Evolutionary conservation across 129 eudicot genomes (phyloP).

Genomic region (Logfia minima): DNA sequence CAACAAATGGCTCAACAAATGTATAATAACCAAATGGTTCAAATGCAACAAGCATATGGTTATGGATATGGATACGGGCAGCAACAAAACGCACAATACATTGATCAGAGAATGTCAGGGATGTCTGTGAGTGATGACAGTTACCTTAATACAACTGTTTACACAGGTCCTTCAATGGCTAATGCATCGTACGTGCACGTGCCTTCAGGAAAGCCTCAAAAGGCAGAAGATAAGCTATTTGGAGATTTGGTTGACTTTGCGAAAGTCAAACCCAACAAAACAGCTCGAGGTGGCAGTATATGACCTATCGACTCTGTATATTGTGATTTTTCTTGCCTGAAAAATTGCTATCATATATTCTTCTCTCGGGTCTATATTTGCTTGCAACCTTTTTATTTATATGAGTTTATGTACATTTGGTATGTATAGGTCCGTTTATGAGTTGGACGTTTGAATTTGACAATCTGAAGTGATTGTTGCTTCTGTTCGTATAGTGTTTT

Average conservation of each 20-base stretch:
- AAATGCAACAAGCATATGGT: constrained; percentile 47
- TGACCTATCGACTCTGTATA: constrained; percentile 38
- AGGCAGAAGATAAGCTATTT: constrained; percentile 78
- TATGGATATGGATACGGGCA: constrained; percentile 58
- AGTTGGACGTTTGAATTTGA: constrained; percentile 8
- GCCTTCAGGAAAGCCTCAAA: constrained; percentile 73
- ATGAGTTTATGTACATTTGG: constrained; percentile 10
- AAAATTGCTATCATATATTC: constrained; percentile 18
- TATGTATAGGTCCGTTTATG: constrained; percentile 18
- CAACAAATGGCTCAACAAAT: constrained; percentile 68
- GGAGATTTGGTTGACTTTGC: constrained; percentile 87
- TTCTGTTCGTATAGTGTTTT: constrained; percentile 3
- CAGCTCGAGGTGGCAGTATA: constrained; percentile 69
- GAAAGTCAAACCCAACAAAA: constrained; percentile 61
- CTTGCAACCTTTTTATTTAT: background rate
- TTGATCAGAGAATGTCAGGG: constrained; percentile 70
- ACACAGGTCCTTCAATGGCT: constrained; percentile 39
- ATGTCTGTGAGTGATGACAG: constrained; percentile 57
- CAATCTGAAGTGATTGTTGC: background rate
- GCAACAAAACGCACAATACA: constrained; percentile 62
- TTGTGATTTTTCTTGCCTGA: constrained; percentile 19
- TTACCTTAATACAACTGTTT: constrained; percentile 19
- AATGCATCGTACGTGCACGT: constrained; percentile 52
- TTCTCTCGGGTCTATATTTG: constrained; percentile 18
- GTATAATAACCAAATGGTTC: constrained; percentile 47